Evolutionary conservation across 805 yeast genomes (phyloP).

Genomic region (baker's yeast (Saccharomyces cerevisiae)): DNA sequence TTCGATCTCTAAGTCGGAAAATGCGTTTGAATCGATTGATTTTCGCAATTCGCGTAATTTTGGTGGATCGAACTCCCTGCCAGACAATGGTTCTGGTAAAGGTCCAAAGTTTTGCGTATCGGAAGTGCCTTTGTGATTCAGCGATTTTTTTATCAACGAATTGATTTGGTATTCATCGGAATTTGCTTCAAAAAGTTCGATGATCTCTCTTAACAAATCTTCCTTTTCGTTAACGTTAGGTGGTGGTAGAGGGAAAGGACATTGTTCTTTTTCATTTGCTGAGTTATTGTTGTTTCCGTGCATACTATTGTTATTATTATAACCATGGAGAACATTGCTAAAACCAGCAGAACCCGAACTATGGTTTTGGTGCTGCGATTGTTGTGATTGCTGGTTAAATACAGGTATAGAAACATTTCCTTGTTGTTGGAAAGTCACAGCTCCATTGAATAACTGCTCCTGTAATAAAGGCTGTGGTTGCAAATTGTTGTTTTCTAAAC

Average conservation of each 20-base stretch:
- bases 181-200: constrained; percentile 18
- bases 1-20: constrained; percentile 61
- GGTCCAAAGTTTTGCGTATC: constrained; percentile 53
- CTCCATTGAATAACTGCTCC: constrained; percentile 29
- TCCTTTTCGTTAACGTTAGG: constrained; percentile 17
- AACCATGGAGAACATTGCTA: background rate
- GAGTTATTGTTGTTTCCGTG: constrained; percentile 11
- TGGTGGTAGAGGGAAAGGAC: constrained; percentile 32
- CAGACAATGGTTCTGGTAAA: constrained; percentile 61
- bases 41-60: constrained; percentile 81
- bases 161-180: constrained; percentile 28
- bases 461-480: constrained; percentile 25
- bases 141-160: constrained; percentile 39
- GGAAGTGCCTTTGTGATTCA: constrained; percentile 39
- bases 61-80: constrained; percentile 77
- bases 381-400: constrained; percentile 20
- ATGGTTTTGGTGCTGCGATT: constrained; percentile 10
- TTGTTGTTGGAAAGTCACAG: constrained; percentile 28
- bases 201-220: constrained; percentile 12
- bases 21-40: constrained; percentile 46
- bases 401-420: constrained; percentile 28
- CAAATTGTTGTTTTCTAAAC: constrained; percentile 1
- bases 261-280: constrained; percentile 26
- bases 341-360: constrained; percentile 1
- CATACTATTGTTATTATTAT: constrained; percentile 2